Evolutionary conservation across 2,329 filamentous ascomycete species (phyloP).

Genomic region (Clathrospora elynae): DNA sequence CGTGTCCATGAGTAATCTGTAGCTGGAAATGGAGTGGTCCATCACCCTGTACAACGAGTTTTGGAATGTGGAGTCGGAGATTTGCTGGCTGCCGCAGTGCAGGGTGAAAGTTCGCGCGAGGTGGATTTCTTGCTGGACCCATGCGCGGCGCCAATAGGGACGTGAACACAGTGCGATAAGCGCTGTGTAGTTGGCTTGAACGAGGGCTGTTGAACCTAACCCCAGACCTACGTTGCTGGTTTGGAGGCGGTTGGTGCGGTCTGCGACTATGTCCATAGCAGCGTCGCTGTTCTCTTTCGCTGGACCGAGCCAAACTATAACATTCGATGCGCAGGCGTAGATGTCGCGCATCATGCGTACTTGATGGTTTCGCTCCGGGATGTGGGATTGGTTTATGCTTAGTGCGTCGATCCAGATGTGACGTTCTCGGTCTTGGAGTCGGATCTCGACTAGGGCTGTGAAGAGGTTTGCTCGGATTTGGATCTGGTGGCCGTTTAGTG

Average conservation of each 20-base stretch:
- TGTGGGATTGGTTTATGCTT: not conserved
- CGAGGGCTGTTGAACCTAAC: too few species aligned
- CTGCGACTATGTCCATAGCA: not conserved
- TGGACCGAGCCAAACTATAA: slow-evolving; percentile 4
- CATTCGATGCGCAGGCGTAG: not conserved
- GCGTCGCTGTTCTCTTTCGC: not conserved
- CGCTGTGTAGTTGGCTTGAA: too few species aligned
- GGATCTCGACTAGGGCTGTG: not conserved
- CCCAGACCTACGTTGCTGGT: too few species aligned
- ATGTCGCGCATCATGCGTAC: not conserved
- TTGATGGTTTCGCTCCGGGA: not conserved
- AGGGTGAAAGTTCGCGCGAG: not conserved
- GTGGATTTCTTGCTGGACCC: not conserved
- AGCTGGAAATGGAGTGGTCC: too few species aligned
- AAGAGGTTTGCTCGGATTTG: not conserved
- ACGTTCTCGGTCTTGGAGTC: not conserved
- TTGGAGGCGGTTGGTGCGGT: too few species aligned
- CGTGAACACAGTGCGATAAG: not conserved
- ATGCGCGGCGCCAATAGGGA: not conserved
- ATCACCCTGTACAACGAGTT: too few species aligned
- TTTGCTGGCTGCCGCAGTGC: not conserved
- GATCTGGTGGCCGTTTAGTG: not conserved
- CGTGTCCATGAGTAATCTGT: too few species aligned
- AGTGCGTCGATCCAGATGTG: not conserved
- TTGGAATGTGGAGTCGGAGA: not conserved